Base-by-base conservation (phyloP, 1,139 yeast genomes). In the Yamadazyma taylorii region DNA sequence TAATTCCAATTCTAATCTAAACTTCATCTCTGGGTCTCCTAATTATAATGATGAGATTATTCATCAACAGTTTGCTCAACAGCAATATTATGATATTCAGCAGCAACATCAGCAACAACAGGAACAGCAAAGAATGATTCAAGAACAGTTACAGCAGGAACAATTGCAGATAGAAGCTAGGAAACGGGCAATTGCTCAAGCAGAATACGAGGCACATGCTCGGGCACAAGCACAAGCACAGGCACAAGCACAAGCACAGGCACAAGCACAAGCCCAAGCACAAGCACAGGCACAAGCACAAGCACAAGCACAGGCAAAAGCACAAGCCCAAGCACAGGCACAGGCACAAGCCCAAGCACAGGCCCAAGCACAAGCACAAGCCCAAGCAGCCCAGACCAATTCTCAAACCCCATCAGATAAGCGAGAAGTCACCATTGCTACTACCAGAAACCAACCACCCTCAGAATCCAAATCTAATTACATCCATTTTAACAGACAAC, bases 401-500 rank as follows among this genome's bases (percentile, higher is more conserved):
- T n/a, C n/a, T n/a, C 30, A 13, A 17, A 21, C 29, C 8, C 30
- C 25, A 14, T 34, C 16, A 5, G 32, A 33, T n/a, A 37, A 37
- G 29, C 17, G 22, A 26, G 30, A 24, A 13, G 25, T 22, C 32
- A 27, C 17, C 21, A 26, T n/a, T 16, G 27, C 17, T 23, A 25
- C 17, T 23, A n/a, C 35, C n/a, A 21, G 31, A 6, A 11, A 13
- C 15, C 26, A n/a, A 11, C 30, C 30, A 5, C 16, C 30, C 11
- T 12, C 25, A 5, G 28, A 25, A 12, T 12, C 10, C 16, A 28
- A 28, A 28, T 28, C 30, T 11, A 70, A 69, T 44, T 82, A 83
- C 50, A 88, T 85, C 39, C 77, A 80, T 53, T 85, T 90, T 62
- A 90, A 85, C 53, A 79, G 97, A 47, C 89, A 86, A 52, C 97